phyloP scores from a whole-genome alignment of 768 basidiomycete species.

The Trametes gibbosa region DNA sequence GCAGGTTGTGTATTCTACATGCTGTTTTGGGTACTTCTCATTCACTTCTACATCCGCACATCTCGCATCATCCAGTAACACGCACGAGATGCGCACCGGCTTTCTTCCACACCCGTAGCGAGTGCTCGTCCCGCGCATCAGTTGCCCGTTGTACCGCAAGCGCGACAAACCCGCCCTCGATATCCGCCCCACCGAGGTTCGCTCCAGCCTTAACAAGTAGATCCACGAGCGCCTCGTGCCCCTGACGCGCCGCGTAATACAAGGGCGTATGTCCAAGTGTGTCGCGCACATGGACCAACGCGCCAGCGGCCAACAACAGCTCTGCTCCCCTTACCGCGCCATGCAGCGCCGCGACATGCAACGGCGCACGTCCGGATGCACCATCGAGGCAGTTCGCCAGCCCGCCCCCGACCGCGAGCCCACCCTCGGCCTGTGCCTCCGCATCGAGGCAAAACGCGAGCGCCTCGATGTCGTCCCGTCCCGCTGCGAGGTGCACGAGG shows the following conservation, averaged over 20 bases:
- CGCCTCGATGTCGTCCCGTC: conserved; percentile 62
- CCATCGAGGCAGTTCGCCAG: conserved; percentile 71
- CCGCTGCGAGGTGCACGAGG: conserved; percentile 76
- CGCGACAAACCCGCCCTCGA: conserved; percentile 53
- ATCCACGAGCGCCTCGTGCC: conserved; percentile 59
- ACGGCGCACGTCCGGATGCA: conserved; percentile 68
- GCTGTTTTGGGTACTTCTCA: neutral
- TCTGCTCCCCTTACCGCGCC: conserved; percentile 46
- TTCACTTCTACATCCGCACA: neutral
- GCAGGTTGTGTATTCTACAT: conserved; percentile 5
- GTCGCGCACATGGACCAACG: conserved; percentile 81
- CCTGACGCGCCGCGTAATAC: conserved; percentile 80
- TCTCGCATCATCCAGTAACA: neutral
- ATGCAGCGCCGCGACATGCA: conserved; percentile 77
- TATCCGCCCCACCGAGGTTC: conserved; percentile 64
- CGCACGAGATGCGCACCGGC: conserved; percentile 36
- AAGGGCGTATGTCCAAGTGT: conserved; percentile 77
- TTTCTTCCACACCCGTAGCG: conserved; percentile 54
- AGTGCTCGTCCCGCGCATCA: conserved; percentile 40
- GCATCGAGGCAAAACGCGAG: conserved; percentile 55
- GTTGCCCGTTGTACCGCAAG: conserved; percentile 42
- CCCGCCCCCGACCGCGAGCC: conserved; percentile 54
- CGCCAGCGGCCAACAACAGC: conserved; percentile 66
- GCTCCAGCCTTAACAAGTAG: conserved; percentile 71
- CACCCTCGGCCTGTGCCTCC: conserved; percentile 20